Evolutionary conservation across 768 basidiomycete species (phyloP), one percentile per base, ranked within the genome.

Genomic region (Serendipita vermifera): DNA sequence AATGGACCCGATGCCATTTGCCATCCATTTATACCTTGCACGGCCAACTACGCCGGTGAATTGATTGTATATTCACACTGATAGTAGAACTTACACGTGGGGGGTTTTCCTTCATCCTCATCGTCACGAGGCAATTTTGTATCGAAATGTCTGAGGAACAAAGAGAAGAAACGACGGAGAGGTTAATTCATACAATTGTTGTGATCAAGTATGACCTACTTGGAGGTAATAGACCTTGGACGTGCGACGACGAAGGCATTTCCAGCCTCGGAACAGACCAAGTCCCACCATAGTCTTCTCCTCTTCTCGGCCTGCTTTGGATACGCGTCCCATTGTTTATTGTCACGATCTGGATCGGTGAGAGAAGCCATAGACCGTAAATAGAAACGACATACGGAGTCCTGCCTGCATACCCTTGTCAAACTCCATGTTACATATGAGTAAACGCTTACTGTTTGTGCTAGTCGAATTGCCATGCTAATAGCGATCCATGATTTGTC

Each of bases 401-500:
- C 46, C 46, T 15, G 46, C 20, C 46, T 51, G 22, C 9, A 29
- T 26, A 22, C 24, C 32, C 9, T 51, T 11, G 24, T 13, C 9
- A 11, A 26, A 15, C 9, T 26, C 11, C 15, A 20, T 9, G 17
- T 26, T 29, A 20, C 17, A 15, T 26, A 29, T 17, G 22, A 5
- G 22, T n/a, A 9, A 26, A 5, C 6, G 31, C 46, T 20, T n/a
- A 51, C 46, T 29, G 31, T 51, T 26, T 51, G 46, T 31, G 46
- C 46, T 7, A 51, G 29, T 17, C 46, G 46, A 51, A 51, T 51
- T 9, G 46, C 46, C 32, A 51, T 9, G 22, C 46, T 51, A n/a
- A 29, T 51, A 7, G 46, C 46, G 4, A 51, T 15, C 46, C 46
- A 51, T 4, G 5, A 15, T 31, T 51, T 51, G 46, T 26, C 32